Base-by-base conservation (phyloP, 2,329 filamentous ascomycete genomes). In the Aureobasidium musti region DNA sequence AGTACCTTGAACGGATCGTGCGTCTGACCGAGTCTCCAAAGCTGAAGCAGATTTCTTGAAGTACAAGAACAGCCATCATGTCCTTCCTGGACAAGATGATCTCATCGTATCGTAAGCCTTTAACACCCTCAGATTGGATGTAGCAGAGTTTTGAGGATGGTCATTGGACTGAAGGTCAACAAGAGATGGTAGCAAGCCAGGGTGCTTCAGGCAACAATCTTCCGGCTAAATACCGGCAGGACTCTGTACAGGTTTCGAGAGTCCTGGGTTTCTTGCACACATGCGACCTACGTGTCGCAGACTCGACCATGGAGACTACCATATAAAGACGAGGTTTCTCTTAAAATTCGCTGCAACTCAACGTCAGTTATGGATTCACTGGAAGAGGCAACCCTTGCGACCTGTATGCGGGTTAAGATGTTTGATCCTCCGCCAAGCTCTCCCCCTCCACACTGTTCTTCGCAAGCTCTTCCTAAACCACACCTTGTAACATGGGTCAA, bases 401-500 rank as follows among this genome's bases (percentile, higher is more conserved):
- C 7, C n/a, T 39, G 19, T 14, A 26, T 28, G 35, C 53, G 28
- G 23, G 49, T 33, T 19, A 52, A 33, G 49, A 52, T 30, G 30
- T 54, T 26, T 23, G 10, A 56, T 33, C 30, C n/a, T 19, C 13
- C 21, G 43, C 43, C 43, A 47, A 47, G 43, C 2, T 14, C 11
- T 35, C 21, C 33, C 13, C 39, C 33, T 26, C 30, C 17, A 26
- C 37, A 26, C 21, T 63, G 21, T 50, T 26, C 45, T 39, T 63
- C 59, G 59, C 59, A 63, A 63, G 59, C 59, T 39, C 59, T 63
- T 50, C 59, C 59, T 30, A 17, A 59, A 60, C 4, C n/a, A 47
- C 28, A 63, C 14, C 4, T 5, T 63, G n/a, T 17, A 17, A 7
- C 5, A 13, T 5, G 8, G 19, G 21, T 26, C 5, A 14, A 39